Conservation (phyloP, 352 stramenopile genomes). For the Globisporangium nagaii region DNA sequence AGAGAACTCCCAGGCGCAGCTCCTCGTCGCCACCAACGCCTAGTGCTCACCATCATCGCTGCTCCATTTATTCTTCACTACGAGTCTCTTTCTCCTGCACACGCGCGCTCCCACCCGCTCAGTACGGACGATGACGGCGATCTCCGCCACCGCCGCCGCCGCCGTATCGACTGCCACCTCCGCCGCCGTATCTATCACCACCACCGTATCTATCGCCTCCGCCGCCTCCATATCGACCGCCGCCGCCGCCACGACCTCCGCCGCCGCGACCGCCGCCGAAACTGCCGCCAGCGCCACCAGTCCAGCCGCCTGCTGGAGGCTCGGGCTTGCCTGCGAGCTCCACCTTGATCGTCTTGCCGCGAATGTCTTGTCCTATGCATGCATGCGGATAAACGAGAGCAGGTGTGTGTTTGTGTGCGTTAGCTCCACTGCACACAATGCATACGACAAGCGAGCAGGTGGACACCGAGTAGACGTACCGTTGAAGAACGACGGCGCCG, state of each 20-base stretch:
- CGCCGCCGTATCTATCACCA: conserved; percentile 17
- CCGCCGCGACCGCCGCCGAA: conserved; percentile 29
- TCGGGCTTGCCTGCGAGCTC: conserved; percentile 80
- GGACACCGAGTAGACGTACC: conserved; percentile 25
- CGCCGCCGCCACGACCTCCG: conserved; percentile 31
- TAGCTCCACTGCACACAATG: neutral
- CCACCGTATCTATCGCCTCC: conserved; percentile 17
- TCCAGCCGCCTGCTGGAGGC: conserved; percentile 68
- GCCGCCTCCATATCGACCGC: conserved; percentile 36
- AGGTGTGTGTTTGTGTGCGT: no score
- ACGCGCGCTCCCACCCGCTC: neutral
- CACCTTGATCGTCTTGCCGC: conserved; percentile 82
- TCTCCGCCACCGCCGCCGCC: conserved; percentile 36
- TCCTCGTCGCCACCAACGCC: no score
- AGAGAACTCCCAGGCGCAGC: no score
- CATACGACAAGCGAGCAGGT: neutral
- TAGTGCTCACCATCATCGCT: neutral
- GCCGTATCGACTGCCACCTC: conserved; percentile 18
- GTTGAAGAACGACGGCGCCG: conserved; percentile 81
- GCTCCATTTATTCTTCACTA: neutral
- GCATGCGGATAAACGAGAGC: no score
- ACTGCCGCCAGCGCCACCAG: conserved; percentile 36
- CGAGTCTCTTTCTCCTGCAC: neutral
- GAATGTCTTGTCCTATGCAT: conserved; percentile 52
- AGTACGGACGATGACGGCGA: conserved; percentile 61